Base-by-base conservation (phyloP, 257 asterid genomes). In the Solanum ahanhuiri region DNA sequence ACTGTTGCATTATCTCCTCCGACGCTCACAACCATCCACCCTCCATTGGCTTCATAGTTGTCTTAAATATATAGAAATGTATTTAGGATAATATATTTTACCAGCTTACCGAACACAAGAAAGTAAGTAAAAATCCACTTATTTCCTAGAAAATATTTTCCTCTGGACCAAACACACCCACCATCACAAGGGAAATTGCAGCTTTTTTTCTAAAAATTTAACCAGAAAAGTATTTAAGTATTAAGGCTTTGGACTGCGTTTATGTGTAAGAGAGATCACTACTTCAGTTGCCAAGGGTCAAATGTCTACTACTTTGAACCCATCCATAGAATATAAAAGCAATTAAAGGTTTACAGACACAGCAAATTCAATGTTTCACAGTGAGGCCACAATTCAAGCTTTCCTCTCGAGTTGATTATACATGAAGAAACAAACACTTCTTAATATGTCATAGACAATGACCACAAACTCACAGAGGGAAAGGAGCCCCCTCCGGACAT, bases 401-500 rank as follows among this genome's bases (percentile, higher is more conserved):
- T 71, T 35, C 81, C 84, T 31, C 20, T 87, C 79, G 34, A 30
- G 86, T 71, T 85, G 34, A 84, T 82, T 58, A 76, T 71, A 37
- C 66, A 71, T 18, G 66, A 64, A 57, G 84, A 60, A 51, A 73
- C 89, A 48, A 31, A 34, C 81, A 72, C 76, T 79, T 57, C 73
- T 67, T 43, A 20, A 58, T 43, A 73, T 69, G 71, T 54, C 72
- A 63, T 71, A 86, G 71, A 84, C 23, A 84, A 71, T 31, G 87
- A 12, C 58, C 58, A 28, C 60, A 22, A 43, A 41, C 60, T 23
- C 35, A 39, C 81, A 37, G 54, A 43, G 37, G 63, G 63, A 58
- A 87, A 85, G 83, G 86, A 82, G 48, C 71, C 69, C 88, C 77
- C 67, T 37, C 86, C 23, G n/a, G n/a, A 76, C 79, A 86, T 28